These are phyloP conservation scores for Aspergillus pseudotamarii DNA, from an alignment of 2,329 filamentous ascomycete species.

Conservation along the genomic window DNA sequence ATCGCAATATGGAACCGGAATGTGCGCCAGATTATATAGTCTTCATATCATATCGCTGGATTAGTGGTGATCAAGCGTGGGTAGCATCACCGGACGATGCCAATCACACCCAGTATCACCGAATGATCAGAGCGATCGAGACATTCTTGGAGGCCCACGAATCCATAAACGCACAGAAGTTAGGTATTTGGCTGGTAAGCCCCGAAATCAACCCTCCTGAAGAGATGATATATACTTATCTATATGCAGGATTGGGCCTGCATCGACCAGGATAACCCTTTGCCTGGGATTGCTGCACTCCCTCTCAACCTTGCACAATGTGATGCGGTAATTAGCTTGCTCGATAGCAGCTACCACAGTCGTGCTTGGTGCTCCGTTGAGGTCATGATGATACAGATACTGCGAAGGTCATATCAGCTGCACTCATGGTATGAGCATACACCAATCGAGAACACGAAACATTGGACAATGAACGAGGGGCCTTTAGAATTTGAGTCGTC, in stretches of 20 bases:
- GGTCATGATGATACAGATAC: neutral
- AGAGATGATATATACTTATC: neutral
- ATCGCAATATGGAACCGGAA: neutral
- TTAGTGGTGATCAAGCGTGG: neutral
- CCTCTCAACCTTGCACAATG: neutral
- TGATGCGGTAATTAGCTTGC: neutral
- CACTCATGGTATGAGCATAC: neutral
- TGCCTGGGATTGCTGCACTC: neutral
- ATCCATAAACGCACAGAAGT: neutral
- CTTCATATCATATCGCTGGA: neutral
- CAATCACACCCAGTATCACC: neutral
- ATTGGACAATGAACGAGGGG: neutral
- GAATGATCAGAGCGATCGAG: neutral
- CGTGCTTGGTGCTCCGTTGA: neutral
- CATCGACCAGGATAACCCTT: neutral
- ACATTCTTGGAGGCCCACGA: neutral
- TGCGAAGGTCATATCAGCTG: neutral
- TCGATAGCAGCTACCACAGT: neutral
- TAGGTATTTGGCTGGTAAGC: neutral
- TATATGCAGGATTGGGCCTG: neutral
- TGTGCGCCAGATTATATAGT: neutral
- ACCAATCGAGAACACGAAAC: neutral
- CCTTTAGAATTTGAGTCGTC: neutral
- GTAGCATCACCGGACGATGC: neutral
- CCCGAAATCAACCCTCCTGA: neutral